These are phyloP conservation scores for Phaeosphaeria sp. DNA, from an alignment of 2,329 filamentous ascomycete species.

Conservation along the genomic window DNA sequence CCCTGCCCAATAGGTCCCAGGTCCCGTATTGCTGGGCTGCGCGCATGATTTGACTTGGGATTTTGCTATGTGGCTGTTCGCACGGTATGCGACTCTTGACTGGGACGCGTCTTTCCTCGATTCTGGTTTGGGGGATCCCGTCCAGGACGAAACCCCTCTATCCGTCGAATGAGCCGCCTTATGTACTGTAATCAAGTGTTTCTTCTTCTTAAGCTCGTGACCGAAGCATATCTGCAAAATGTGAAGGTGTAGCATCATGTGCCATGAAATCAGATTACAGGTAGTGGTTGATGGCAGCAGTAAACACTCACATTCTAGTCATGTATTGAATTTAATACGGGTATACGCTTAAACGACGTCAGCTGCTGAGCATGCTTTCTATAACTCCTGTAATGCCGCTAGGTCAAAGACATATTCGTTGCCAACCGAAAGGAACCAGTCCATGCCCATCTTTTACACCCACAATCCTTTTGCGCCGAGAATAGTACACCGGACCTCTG, in stretches of 20 bases:
- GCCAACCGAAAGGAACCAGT: neutral
- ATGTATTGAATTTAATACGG: neutral
- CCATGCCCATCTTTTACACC: neutral
- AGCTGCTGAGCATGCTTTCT: neutral
- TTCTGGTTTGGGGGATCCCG: neutral
- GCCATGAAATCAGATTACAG: neutral
- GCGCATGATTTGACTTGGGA: neutral
- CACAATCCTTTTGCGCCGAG: conserved; percentile 8
- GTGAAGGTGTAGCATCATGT: neutral
- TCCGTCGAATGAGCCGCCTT: neutral
- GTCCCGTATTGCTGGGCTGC: neutral
- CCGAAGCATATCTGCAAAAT: neutral
- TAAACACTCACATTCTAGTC: neutral
- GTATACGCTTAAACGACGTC: neutral
- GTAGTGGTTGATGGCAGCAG: neutral
- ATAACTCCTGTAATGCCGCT: neutral
- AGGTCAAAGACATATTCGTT: neutral
- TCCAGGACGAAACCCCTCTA: neutral
- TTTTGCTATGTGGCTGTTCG: neutral
- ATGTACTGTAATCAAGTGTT: neutral
- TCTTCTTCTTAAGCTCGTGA: too few relatives aligned
- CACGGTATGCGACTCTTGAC: neutral
- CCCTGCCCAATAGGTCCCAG: neutral
- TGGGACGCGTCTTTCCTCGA: neutral
- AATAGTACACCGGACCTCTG: conserved; percentile 3